Percentiles rank a stretch among this genome's conserved stretches.
These are phyloP conservation scores for Tulasnella calospora DNA, from an alignment of 768 basidiomycete genomes.

Conservation along the genomic window DNA sequence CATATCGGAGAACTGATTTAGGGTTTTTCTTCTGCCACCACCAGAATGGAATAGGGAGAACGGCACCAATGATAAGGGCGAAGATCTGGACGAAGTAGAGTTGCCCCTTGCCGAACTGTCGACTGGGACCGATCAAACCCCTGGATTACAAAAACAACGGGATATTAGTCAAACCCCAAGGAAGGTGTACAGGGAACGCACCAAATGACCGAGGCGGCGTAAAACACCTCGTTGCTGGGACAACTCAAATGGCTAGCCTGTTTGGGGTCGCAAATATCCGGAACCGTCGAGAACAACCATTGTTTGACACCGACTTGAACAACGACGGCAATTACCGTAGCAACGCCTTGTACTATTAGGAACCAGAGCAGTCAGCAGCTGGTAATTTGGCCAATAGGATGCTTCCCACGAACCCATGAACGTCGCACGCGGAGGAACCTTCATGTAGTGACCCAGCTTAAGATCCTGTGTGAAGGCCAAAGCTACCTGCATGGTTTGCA, in stretches of 20 bases:
- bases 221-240: conserved; percentile 39
- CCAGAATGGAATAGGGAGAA: conserved; percentile 44
- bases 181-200: conserved; percentile 29
- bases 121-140: conserved; percentile 46
- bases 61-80: conserved; percentile 39
- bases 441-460: conserved; percentile 48
- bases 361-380: neutral
- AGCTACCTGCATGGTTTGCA: conserved; percentile 35
- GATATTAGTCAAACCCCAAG: neutral
- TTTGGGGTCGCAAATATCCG: conserved; percentile 39
- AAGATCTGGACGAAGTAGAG: conserved; percentile 42
- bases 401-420: conserved; percentile 37
- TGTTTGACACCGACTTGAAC: conserved; percentile 42
- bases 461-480: conserved; percentile 37
- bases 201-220: conserved; percentile 44
- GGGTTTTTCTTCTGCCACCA: conserved; percentile 37
- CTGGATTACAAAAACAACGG: conserved; percentile 29
- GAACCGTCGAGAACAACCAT: conserved; percentile 38
- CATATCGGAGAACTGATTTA: conserved; percentile 35
- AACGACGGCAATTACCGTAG: conserved; percentile 37
- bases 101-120: conserved; percentile 40
- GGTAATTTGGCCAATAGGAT: neutral
- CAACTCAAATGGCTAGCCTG: conserved; percentile 41
- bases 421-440: conserved; percentile 44
- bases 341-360: conserved; percentile 37